phyloP scores from a whole-genome alignment of 225 moss, liverwort and hornwort species.

The Antitrichia curtipendula region DNA sequence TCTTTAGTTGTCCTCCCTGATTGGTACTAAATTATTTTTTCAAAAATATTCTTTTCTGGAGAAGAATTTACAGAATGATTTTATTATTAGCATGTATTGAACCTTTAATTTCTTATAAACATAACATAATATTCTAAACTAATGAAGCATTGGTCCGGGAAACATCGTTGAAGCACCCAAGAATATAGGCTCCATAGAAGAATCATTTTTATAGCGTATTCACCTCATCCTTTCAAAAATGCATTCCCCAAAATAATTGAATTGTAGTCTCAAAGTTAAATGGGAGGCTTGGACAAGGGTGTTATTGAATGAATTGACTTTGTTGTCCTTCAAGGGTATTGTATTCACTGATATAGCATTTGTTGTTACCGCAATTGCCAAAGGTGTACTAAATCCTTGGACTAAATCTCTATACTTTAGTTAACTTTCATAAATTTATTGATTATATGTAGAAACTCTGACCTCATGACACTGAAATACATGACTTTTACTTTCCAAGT shows the following conservation, averaged over 20 bases:
- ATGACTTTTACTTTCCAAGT: not conserved
- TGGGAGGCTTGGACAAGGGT: not conserved
- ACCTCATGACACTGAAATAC: not conserved
- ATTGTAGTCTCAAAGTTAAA: not conserved
- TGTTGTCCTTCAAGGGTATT: not conserved
- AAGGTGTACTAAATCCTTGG: not conserved
- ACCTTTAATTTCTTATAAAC: not conserved
- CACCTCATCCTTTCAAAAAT: too few species aligned
- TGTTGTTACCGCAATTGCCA: accelerated
- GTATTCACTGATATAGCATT: not conserved
- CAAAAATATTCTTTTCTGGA: not conserved
- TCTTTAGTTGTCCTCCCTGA: not conserved
- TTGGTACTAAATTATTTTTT: not conserved
- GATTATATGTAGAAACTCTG: not conserved
- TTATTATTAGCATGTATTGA: not conserved
- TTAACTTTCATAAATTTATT: not conserved
- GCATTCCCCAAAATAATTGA: accelerated
- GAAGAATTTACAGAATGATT: not conserved
- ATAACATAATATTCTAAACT: too few species aligned
- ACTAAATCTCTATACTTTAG: not conserved
- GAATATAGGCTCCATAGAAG: not conserved
- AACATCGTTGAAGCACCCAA: not conserved
- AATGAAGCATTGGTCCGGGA: accelerated
- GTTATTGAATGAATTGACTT: not conserved
- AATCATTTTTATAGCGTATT: too few species aligned